Evolutionary conservation across 2,329 filamentous ascomycete species (phyloP), one percentile per base, ranked within the genome.

Genomic region (Penicillium occitanis): DNA sequence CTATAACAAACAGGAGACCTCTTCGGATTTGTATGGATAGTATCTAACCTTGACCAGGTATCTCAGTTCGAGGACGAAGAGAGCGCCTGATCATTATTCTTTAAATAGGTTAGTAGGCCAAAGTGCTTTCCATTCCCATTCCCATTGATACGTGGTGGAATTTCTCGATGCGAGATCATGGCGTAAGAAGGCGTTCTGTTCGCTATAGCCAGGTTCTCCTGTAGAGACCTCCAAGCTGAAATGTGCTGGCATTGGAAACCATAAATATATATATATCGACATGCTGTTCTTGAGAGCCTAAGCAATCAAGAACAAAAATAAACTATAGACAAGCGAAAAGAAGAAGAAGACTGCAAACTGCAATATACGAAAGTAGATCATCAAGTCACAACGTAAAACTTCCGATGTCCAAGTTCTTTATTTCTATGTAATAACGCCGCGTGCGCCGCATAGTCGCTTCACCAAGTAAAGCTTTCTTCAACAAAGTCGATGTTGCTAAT

Each of bases 391-490:
- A 40, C 33, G n/a, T 8, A 22, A 33, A 53, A 19, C 50, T 17
- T 11, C 14, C 14, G 3, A 40, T 40, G n/a, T 11, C 37, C 33
- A n/a, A 46, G 57, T 14, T 44, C 55, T 44, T 42, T 30, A 13
- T 42, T 28, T 44, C 33, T 42, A 28, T 59, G 8, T 30, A 13
- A 17, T 17, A 40, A 44, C 57, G 57, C 57, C 57, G 37, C 14
- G 14, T 40, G 22, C 33, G n/a, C 30, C 42, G 42, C 11, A 40
- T 33, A 42, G 11, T 40, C n/a, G 46, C 35, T 61, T 48, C 19
- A 76, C 82, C 82, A 82, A 7, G 79, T 78, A 71, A 94, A 94
- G 68, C 86, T 88, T 79, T 94, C 91, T 77, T 93, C 91, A 11
- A 91, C 82, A 73, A 92, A 92, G 74, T 93, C 90, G 17, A 93